Conservation (phyloP, 306 rosid species). For the Quercus mongolica region DNA sequence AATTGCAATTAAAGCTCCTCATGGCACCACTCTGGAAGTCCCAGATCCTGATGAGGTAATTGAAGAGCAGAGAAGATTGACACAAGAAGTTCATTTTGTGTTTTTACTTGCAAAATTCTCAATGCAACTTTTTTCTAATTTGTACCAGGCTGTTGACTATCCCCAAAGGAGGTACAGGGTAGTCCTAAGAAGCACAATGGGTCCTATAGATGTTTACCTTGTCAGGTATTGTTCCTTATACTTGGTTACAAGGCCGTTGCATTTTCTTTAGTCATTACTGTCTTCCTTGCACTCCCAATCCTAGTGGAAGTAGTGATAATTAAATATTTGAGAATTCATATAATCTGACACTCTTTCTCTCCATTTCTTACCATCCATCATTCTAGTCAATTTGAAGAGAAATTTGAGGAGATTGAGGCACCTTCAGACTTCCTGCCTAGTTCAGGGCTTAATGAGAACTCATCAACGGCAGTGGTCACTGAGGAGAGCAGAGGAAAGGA, state of each 20-base stretch:
- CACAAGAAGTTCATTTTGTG: slow-evolving; percentile 4
- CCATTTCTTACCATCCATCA: slow-evolving; percentile 11
- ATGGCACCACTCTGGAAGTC: slow-evolving; percentile 95
- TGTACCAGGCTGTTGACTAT: slow-evolving; percentile 79
- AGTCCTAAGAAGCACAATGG: slow-evolving; percentile 96
- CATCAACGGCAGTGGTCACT: slow-evolving; percentile 27
- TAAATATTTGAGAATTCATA: slow-evolving; percentile 5
- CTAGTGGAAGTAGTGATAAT: slow-evolving; percentile 20
- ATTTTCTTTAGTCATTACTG: slow-evolving; percentile 7
- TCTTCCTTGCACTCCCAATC: slow-evolving; percentile 19
- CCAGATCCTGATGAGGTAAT: slow-evolving; percentile 99
- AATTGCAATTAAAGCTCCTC: slow-evolving; percentile 98
- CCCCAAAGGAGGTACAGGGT: slow-evolving; percentile 95
- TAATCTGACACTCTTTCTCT: slow-evolving; percentile 13
- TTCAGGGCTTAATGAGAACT: slow-evolving; percentile 52
- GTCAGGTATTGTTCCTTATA: slow-evolving; percentile 63
- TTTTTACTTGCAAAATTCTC: slow-evolving; percentile 21
- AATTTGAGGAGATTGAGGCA: slow-evolving; percentile 81
- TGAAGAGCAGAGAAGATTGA: slow-evolving; percentile 14
- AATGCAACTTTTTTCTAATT: slow-evolving; percentile 22
- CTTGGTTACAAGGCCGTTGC: slow-evolving; percentile 7
- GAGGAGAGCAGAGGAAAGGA: slow-evolving; percentile 52
- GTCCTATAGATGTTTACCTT: slow-evolving; percentile 95
- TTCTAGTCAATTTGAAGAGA: slow-evolving; percentile 92
- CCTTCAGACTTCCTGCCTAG: slow-evolving; percentile 52